Base-by-base conservation (phyloP, 371 early-diverging fungal genomes). In the Mortierella sp. region DNA sequence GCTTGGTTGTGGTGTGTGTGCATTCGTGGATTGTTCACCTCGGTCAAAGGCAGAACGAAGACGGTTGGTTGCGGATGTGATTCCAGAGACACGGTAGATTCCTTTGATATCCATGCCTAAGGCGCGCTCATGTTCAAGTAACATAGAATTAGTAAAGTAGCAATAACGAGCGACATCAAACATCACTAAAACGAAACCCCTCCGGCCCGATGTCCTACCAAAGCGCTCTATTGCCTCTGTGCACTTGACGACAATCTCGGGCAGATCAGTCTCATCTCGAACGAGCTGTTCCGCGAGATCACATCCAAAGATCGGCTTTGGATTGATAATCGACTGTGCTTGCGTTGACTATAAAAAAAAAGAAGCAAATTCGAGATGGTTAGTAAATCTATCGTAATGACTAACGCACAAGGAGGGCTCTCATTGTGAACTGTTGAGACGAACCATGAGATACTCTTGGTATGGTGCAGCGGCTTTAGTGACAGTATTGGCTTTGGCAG, bases 21-120 rank as follows among this genome's bases (percentile, higher is more conserved):
- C 14, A 28, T 65, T 38, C 31, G 7, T 54, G 54, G 14, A 0
- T 28, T 31, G 1, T 77, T 42, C 87, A 94, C 95, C 92, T 75
- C 92, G 85, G 79, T 97, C 96, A 83, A 97, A 94, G 63, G 92
- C 85, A 60, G 89, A 88, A 44, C 94, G 91, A 48, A 97, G 87
- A 78, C 90, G 90, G 79, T 93, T 93, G 19, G 97, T 93, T 58
- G 92, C 91, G 19, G 93, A 90, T 38, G 83, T 91, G 42, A 94
- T 91, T 2, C 97, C 98, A 11, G 97, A 96, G 7, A 95, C 83
- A 11, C 98, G 94, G 82, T 98, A 98, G 2, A 98, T 88, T 2
- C 98, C 98, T 45, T 92, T 92, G 9, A 89, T 89, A 26, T 92
- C 87, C 74, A 96, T 78, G 1, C 95, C 93, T 84, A 79, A 14